A percentile compares a stretch with the other conserved stretches of the same genome.
phyloP scores from a whole-genome alignment of 192 early-diverging fungal species.

The Podila epigama region DNA sequence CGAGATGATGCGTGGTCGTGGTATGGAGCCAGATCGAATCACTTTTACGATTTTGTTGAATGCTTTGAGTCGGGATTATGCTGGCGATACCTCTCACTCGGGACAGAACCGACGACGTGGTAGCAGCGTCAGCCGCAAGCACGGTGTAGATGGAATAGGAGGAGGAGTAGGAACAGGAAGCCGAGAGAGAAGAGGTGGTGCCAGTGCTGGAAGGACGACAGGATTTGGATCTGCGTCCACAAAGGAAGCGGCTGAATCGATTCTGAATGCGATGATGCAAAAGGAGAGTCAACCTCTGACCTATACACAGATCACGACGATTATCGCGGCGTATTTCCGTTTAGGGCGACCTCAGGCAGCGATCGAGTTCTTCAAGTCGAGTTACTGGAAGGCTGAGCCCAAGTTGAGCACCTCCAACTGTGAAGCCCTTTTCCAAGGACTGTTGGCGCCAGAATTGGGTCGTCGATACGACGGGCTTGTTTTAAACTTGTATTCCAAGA shows the following conservation, averaged over 20 bases:
- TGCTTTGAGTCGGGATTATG: slow-evolving; percentile 19
- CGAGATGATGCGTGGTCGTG: slow-evolving; percentile 43
- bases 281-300: slow-evolving; percentile 7
- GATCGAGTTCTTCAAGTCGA: slow-evolving; percentile 40
- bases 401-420: slow-evolving; percentile 38
- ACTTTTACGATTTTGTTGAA: slow-evolving; percentile 37
- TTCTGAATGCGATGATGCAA: slow-evolving; percentile 19
- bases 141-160: not conserved
- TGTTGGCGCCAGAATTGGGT: slow-evolving; percentile 24
- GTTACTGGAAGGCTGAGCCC: slow-evolving; percentile 8
- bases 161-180: not conserved
- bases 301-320: slow-evolving; percentile 29
- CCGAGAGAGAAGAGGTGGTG: not conserved
- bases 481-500: slow-evolving; percentile 27
- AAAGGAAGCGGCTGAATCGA: slow-evolving; percentile 16
- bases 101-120: not conserved
- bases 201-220: not conserved
- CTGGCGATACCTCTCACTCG: not conserved
- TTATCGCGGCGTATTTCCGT: slow-evolving; percentile 31
- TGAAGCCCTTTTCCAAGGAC: slow-evolving; percentile 27
- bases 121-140: not conserved
- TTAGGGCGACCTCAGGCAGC: slow-evolving; percentile 32
- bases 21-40: slow-evolving; percentile 24
- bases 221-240: not conserved
- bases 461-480: slow-evolving; percentile 29